A percentile compares a stretch with the other conserved stretches of the same genome.
These are phyloP conservation scores for Lachancea thermotolerans DNA, from an alignment of 805 yeast species.

Conservation along the genomic window DNA sequence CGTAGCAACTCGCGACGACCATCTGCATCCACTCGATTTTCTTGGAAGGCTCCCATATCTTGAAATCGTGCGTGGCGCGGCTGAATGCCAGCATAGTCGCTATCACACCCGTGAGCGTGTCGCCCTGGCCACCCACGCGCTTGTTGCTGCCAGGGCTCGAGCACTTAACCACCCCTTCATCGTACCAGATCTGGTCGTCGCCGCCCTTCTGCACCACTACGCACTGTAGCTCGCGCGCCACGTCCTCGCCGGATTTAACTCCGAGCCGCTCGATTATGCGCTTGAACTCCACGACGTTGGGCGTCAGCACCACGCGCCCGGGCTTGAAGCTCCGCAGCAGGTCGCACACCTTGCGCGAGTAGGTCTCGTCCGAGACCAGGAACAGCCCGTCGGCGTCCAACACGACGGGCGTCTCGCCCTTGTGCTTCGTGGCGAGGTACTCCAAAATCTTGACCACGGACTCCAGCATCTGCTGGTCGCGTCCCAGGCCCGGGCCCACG, in stretches of 20 bases:
- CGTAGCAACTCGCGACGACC: conserved; percentile 55
- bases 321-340: conserved; percentile 44
- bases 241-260: conserved; percentile 25
- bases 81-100: conserved; percentile 82
- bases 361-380: conserved; percentile 46
- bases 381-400: conserved; percentile 88
- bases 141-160: conserved; percentile 58
- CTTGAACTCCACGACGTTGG: conserved; percentile 79
- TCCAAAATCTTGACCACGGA: conserved; percentile 52
- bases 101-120: conserved; percentile 79
- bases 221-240: conserved; percentile 24
- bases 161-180: conserved; percentile 37
- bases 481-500: conserved; percentile 91
- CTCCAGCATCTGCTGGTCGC: conserved; percentile 63
- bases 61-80: conserved; percentile 48
- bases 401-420: conserved; percentile 59
- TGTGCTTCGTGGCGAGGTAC: conserved; percentile 39
- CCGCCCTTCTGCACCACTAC: conserved; percentile 59
- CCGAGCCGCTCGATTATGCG: conserved; percentile 52
- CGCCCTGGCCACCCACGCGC: conserved; percentile 97
- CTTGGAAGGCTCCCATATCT: conserved; percentile 49
- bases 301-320: conserved; percentile 67
- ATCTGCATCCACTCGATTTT: conserved; percentile 30
- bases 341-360: conserved; percentile 12
- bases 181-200: conserved; percentile 45